These are phyloP conservation scores for Colletotrichum caudatum DNA, from an alignment of 2,329 filamentous ascomycete species.

Conservation along the genomic window DNA sequence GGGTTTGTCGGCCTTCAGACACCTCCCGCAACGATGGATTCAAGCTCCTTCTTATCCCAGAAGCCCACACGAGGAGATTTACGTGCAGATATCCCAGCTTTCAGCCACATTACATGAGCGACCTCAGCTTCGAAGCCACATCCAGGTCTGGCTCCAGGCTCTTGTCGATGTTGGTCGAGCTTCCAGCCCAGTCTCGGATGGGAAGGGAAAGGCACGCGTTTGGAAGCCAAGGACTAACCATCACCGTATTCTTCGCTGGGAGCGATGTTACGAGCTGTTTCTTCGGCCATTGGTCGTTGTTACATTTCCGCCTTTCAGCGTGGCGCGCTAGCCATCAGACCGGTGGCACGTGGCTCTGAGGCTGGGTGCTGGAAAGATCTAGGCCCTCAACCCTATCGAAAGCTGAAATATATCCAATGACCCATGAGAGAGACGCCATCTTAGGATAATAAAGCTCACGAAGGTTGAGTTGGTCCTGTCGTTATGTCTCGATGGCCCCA, in stretches of 20 bases:
- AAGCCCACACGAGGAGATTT: too few species aligned
- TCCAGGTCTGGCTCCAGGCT: background rate
- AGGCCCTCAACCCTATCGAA: too few species aligned
- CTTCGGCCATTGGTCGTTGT: background rate
- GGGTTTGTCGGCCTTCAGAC: too few species aligned
- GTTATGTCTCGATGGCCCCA: too few species aligned
- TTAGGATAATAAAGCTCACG: background rate
- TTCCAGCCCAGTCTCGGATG: background rate
- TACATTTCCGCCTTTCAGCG: constrained; percentile 1
- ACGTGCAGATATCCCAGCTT: background rate
- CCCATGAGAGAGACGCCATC: accelerated
- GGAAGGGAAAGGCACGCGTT: background rate
- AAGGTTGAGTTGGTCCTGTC: background rate
- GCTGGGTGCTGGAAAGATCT: background rate
- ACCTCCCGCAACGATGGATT: too few species aligned
- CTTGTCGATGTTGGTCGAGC: background rate
- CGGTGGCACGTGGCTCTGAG: background rate
- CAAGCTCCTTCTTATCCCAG: background rate
- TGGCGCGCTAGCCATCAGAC: constrained; percentile 21
- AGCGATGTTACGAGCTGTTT: background rate
- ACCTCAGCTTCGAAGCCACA: background rate
- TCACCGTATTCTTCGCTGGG: background rate
- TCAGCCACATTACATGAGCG: too few species aligned
- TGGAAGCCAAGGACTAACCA: background rate
- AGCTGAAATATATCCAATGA: background rate